Evolutionary conservation across 75 land plant genomes (phyloP).

Genomic region (Picea glauca): DNA sequence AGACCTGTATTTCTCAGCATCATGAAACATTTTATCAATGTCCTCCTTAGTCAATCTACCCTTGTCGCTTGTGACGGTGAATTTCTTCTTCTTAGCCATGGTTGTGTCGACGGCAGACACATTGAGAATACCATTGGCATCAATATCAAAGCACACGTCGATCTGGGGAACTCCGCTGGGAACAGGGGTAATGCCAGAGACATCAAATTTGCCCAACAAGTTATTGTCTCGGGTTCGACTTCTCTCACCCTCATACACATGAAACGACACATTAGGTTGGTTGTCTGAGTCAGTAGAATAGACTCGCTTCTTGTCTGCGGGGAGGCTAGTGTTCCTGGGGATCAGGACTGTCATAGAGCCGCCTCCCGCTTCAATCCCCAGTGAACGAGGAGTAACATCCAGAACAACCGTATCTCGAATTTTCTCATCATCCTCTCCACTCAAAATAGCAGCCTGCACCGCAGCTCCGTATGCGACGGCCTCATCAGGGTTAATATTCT

Average conservation of each 20-base stretch:
- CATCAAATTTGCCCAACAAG: constrained; percentile 5
- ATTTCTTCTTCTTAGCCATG: too few relatives aligned
- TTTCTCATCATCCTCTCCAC: too few relatives aligned
- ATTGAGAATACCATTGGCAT: constrained; percentile 10
- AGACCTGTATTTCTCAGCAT: too few relatives aligned
- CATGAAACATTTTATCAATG: too few relatives aligned
- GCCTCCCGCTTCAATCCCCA: constrained; percentile 24
- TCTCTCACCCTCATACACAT: too few relatives aligned
- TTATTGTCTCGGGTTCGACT: too few relatives aligned
- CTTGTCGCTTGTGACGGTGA: too few relatives aligned
- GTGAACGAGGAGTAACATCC: constrained; percentile 34
- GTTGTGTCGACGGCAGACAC: constrained; percentile 9
- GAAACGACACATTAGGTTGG: neutral
- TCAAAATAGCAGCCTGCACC: too few relatives aligned
- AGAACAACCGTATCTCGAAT: constrained; percentile 21
- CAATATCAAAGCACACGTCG: constrained; percentile 15
- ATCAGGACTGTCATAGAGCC: constrained; percentile 30
- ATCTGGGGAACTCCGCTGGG: constrained; percentile 1
- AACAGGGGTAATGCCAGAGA: constrained; percentile 20
- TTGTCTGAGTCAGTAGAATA: constrained; percentile 23
- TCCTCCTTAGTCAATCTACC: too few relatives aligned
- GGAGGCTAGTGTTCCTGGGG: constrained; percentile 32
- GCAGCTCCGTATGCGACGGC: too few relatives aligned
- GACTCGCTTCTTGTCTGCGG: constrained; percentile 24
- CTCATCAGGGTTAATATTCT: too few relatives aligned